Conservation (phyloP, 78 protist genomes). For the Dictyostelium intermedium region DNA sequence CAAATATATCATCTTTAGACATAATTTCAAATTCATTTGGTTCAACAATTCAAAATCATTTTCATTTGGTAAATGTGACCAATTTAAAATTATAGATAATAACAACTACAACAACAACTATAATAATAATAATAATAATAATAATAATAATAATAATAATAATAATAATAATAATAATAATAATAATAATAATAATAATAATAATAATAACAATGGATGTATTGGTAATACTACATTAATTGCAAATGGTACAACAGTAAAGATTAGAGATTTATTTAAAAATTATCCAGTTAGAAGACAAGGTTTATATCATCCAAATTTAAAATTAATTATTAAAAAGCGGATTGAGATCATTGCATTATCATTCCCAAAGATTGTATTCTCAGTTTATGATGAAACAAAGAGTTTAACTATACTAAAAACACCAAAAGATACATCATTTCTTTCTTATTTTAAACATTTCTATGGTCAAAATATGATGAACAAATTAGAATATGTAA, state of each 20-base stretch:
- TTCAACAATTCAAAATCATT: neutral
- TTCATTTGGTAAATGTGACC: conserved; percentile 3
- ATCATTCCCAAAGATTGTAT: conserved; percentile 29
- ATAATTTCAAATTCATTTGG: neutral
- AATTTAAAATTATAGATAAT: neutral
- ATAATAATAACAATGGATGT: too few species aligned
- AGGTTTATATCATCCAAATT: neutral
- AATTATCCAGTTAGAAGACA: conserved; percentile 62
- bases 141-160: too few species aligned
- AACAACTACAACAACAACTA: too few species aligned
- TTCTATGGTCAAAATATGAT: conserved; percentile 49
- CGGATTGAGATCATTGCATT: conserved; percentile 39
- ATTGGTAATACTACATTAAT: neutral
- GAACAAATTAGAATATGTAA: conserved; percentile 14
- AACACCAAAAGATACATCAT: neutral
- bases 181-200: too few species aligned
- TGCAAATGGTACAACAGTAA: conserved; percentile 24
- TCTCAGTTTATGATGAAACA: conserved; percentile 28
- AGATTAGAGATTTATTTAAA: conserved; percentile 43
- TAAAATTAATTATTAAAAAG: neutral
- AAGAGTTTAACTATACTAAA: neutral
- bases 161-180: too few species aligned
- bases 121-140: too few species aligned
- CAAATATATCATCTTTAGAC: conserved; percentile 14
- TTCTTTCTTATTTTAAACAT: conserved; percentile 6